A percentile compares a stretch with the other conserved stretches of the same genome.
These are phyloP conservation scores for Phaffia tasmanica DNA, from an alignment of 768 basidiomycete genomes.

Conservation along the genomic window DNA sequence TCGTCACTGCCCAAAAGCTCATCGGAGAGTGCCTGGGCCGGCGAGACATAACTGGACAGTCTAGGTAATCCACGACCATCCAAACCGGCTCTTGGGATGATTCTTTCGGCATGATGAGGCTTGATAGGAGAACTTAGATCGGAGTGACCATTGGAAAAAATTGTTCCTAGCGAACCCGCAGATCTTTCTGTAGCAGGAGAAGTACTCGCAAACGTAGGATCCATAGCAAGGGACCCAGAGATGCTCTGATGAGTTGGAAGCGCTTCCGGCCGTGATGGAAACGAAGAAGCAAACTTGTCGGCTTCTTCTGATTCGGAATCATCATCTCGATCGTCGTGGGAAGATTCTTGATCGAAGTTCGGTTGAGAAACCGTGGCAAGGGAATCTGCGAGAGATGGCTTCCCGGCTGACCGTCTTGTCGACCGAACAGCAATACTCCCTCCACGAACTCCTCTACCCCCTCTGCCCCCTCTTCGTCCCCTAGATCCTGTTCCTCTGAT, in stretches of 20 bases:
- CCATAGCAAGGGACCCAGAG: neutral
- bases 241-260: neutral
- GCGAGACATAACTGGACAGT: slow-evolving; percentile 5
- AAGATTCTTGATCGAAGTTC: slow-evolving; percentile 8
- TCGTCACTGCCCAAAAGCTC: slow-evolving; percentile 32
- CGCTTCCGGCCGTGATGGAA: neutral
- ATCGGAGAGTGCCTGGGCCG: slow-evolving; percentile 10
- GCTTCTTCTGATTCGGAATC: neutral
- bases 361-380: neutral
- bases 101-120: neutral
- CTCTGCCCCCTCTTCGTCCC: slow-evolving; percentile 28
- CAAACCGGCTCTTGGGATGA: slow-evolving; percentile 28
- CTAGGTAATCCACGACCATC: slow-evolving; percentile 28
- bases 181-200: neutral
- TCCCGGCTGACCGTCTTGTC: neutral
- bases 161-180: neutral
- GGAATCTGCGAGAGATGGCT: slow-evolving; percentile 10
- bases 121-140: slow-evolving; percentile 9
- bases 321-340: neutral
- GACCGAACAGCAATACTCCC: slow-evolving; percentile 22
- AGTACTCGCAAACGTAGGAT: slow-evolving; percentile 10
- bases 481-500: neutral
- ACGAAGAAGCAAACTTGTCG: neutral
- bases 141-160: neutral
- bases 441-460: slow-evolving; percentile 25